Evolutionary conservation across 1,284 basidiomycete genomes (phyloP).

Genomic region (Volvariella volvacea): DNA sequence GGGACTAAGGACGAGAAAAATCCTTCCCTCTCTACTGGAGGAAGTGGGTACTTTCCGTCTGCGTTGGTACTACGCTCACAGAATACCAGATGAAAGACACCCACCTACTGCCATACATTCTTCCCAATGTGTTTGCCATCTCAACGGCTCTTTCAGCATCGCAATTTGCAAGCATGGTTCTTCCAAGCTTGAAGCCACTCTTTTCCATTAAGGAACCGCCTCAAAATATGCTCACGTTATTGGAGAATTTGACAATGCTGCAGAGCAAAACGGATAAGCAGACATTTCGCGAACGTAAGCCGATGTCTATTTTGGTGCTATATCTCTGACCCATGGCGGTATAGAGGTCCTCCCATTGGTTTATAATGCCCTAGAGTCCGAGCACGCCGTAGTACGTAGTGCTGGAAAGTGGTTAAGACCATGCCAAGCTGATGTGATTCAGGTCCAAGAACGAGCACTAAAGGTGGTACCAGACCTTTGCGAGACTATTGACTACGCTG

Average conservation of each 20-base stretch:
- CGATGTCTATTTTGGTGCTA: neutral
- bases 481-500: constrained; percentile 90
- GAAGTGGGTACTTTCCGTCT: constrained; percentile 51
- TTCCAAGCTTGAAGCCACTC: constrained; percentile 87
- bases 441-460: constrained; percentile 91
- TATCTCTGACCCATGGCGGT: constrained; percentile 1
- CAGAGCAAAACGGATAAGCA: constrained; percentile 86
- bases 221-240: constrained; percentile 89
- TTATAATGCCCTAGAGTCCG: constrained; percentile 92
- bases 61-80: neutral
- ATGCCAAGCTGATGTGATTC: too few species aligned
- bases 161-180: constrained; percentile 78
- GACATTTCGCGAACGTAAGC: constrained; percentile 83
- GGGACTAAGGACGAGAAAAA: constrained; percentile 82
- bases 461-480: constrained; percentile 83
- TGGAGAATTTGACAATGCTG: constrained; percentile 86
- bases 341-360: constrained; percentile 90
- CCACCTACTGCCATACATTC: constrained; percentile 87
- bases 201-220: constrained; percentile 94
- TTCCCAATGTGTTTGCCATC: constrained; percentile 98
- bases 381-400: constrained; percentile 70
- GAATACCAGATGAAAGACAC: constrained; percentile 83
- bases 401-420: too few species aligned
- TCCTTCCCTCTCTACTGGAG: constrained; percentile 91
- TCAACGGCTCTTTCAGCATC: constrained; percentile 69